These are phyloP conservation scores for Mycena venus DNA, from an alignment of 768 basidiomycete species.

Conservation along the genomic window DNA sequence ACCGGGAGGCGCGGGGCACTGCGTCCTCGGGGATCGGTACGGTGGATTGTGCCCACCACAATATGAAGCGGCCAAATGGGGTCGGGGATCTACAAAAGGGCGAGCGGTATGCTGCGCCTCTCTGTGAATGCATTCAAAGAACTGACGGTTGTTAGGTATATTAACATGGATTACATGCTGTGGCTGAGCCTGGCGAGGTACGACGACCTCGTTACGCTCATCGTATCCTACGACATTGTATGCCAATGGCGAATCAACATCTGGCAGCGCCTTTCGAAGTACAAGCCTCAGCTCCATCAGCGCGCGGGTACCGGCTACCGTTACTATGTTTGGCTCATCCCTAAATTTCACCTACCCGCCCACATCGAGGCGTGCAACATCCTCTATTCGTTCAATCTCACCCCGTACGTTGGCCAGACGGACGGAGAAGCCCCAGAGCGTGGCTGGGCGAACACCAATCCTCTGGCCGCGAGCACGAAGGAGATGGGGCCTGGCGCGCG, in stretches of 20 bases:
- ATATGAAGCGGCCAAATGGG: conserved; percentile 28
- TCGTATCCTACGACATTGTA: conserved; percentile 41
- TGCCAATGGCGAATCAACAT: conserved; percentile 33
- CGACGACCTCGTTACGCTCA: conserved; percentile 16
- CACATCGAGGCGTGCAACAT: no score
- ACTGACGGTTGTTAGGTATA: not conserved
- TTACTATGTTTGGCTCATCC: conserved; percentile 2
- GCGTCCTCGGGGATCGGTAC: conserved; percentile 29
- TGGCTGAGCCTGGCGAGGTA: conserved; percentile 29
- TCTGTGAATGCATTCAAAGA: not conserved
- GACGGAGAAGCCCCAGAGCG: no score
- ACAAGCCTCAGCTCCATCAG: conserved; percentile 11
- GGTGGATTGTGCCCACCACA: conserved; percentile 16
- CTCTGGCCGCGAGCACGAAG: not conserved
- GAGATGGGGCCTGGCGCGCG: conserved; percentile 3
- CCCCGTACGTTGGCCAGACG: no score
- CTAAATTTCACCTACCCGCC: not conserved
- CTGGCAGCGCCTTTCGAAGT: conserved; percentile 24
- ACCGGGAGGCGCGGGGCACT: not conserved
- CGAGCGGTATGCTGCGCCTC: conserved; percentile 32
- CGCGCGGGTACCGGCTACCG: not conserved
- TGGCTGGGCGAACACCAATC: not conserved
- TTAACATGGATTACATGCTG: no score
- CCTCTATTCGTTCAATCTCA: no score
- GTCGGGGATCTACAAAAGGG: conserved; percentile 38